These are phyloP conservation scores for Cladophialophora chaetospira DNA, from an alignment of 2,329 filamentous ascomycete genomes.

Conservation along the genomic window DNA sequence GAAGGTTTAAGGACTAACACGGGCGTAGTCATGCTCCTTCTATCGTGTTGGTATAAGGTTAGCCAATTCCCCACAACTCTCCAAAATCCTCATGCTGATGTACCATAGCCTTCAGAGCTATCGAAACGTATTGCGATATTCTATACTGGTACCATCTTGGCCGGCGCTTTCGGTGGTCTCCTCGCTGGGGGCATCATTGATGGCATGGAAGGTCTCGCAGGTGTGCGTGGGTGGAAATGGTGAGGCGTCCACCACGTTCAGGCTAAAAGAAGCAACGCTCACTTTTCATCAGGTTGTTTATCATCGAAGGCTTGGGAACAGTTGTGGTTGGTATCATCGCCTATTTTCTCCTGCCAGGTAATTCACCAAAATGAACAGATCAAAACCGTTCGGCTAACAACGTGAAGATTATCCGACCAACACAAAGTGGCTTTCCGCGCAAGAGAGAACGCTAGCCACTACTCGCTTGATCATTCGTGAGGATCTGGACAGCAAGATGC, in stretches of 20 bases:
- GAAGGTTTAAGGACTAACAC: too few relatives aligned
- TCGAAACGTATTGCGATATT: constrained; percentile 45
- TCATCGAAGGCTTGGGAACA: constrained; percentile 38
- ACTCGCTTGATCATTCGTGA: constrained; percentile 30
- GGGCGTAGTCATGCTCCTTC: constrained; percentile 59
- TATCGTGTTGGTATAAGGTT: constrained; percentile 66
- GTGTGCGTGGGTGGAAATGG: constrained; percentile 37
- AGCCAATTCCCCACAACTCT: constrained; percentile 23
- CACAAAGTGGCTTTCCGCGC: constrained; percentile 42
- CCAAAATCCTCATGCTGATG: not conserved
- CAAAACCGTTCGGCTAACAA: constrained; percentile 36
- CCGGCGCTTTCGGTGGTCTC: constrained; percentile 56
- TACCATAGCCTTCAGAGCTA: constrained; percentile 42
- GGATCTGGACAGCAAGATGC: constrained; percentile 19
- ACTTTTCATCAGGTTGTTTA: constrained; percentile 41
- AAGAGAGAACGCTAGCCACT: constrained; percentile 52
- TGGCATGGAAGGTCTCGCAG: constrained; percentile 29
- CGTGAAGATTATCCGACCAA: constrained; percentile 46
- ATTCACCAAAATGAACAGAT: too few relatives aligned
- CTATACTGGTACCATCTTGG: constrained; percentile 50
- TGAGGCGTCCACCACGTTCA: constrained; percentile 49
- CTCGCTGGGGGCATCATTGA: constrained; percentile 52
- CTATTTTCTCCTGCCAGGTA: constrained; percentile 37
- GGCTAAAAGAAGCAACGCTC: not conserved
- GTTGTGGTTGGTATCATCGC: constrained; percentile 32